phyloP scores from a whole-genome alignment of 108 stramenopile species.

The Fistulifera solaris region DNA sequence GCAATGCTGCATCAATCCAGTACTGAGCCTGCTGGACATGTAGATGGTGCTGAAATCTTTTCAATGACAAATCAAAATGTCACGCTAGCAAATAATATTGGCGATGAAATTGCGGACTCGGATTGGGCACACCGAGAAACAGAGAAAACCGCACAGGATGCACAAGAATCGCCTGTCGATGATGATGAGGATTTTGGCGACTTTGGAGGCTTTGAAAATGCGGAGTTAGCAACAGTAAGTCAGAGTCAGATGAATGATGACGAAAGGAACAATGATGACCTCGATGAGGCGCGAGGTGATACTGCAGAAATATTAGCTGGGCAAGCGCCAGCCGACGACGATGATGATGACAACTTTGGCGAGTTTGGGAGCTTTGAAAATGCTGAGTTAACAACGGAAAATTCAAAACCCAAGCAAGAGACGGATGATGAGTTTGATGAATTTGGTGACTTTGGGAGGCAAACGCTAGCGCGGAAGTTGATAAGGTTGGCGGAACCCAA shows the following conservation, averaged over 20 bases:
- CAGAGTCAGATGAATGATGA: slow-evolving; percentile 5
- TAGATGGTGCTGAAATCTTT: background rate
- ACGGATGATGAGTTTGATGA: slow-evolving; percentile 19
- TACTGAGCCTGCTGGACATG: too few species aligned
- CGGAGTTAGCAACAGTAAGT: background rate
- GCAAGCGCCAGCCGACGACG: background rate
- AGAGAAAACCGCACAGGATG: background rate
- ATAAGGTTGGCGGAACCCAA: background rate
- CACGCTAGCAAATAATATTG: background rate
- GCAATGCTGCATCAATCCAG: too few species aligned
- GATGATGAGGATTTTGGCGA: slow-evolving; percentile 4
- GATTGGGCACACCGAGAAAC: background rate
- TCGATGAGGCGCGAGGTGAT: background rate
- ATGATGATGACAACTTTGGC: slow-evolving; percentile 1
- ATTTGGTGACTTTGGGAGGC: slow-evolving; percentile 14
- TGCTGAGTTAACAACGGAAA: background rate
- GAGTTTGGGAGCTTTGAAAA: slow-evolving; percentile 9
- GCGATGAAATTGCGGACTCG: background rate
- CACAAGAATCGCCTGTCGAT: too few species aligned
- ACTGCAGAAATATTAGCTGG: background rate
- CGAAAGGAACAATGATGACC: slow-evolving; percentile 16
- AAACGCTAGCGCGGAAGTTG: background rate
- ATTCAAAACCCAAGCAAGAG: slow-evolving; percentile 3
- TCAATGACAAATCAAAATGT: background rate
- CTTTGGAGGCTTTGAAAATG: slow-evolving; percentile 11